Evolutionary conservation across 2,329 filamentous ascomycete species (phyloP).

Genomic region (Gremmenia infestans): DNA sequence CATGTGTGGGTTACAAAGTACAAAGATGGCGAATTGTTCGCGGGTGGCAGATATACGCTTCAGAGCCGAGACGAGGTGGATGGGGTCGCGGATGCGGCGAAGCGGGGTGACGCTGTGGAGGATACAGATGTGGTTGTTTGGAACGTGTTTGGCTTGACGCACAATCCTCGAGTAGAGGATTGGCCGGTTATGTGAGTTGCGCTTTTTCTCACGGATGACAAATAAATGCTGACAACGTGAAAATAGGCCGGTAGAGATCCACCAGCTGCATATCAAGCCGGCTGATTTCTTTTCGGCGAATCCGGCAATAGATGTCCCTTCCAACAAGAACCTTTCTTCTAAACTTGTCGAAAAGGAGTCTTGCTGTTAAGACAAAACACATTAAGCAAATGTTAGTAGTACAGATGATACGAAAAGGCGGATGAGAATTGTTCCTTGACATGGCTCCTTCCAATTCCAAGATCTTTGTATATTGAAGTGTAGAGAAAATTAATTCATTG

Average conservation of each 20-base stretch:
- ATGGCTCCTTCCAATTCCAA: too few species aligned
- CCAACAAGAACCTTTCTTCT: slow-evolving; percentile 48
- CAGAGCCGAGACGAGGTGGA: slow-evolving; percentile 27
- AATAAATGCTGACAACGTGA: not conserved
- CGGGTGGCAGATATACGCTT: slow-evolving; percentile 31
- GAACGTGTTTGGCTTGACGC: slow-evolving; percentile 87
- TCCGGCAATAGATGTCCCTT: slow-evolving; percentile 56
- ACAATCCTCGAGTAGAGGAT: slow-evolving; percentile 85
- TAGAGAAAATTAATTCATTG: too few species aligned
- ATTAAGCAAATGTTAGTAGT: not conserved
- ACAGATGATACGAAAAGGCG: not conserved
- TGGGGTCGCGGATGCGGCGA: slow-evolving; percentile 59
- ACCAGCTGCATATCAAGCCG: slow-evolving; percentile 64
- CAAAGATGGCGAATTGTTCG: slow-evolving; percentile 43
- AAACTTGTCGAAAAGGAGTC: slow-evolving; percentile 3
- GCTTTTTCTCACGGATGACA: not conserved
- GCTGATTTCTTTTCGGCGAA: slow-evolving; percentile 55
- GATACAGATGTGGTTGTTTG: slow-evolving; percentile 85
- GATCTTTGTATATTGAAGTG: too few species aligned
- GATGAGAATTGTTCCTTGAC: not conserved
- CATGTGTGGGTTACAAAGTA: slow-evolving; percentile 86
- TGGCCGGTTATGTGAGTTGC: slow-evolving; percentile 72
- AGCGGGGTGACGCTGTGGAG: slow-evolving; percentile 81
- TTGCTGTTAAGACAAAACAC: not conserved
- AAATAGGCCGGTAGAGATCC: slow-evolving; percentile 62